These are phyloP conservation scores for Lecanicillium sp. DNA, from an alignment of 2,329 filamentous ascomycete species.

Conservation along the genomic window DNA sequence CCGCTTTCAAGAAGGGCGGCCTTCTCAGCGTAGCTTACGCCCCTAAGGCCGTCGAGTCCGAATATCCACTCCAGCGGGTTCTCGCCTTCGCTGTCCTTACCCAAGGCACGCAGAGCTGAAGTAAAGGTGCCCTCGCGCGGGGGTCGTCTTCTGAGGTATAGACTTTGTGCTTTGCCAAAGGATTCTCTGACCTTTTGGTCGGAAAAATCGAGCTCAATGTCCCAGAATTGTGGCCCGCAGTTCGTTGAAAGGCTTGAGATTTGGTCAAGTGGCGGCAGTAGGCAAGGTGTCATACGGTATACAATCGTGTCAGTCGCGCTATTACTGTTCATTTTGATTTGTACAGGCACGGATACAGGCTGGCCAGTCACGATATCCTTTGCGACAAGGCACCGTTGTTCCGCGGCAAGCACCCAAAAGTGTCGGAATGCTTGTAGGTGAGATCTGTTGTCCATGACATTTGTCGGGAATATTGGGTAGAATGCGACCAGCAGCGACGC, in stretches of 20 bases:
- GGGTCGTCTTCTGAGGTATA: constrained; percentile 65
- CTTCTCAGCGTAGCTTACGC: constrained; percentile 57
- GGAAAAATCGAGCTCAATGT: constrained; percentile 67
- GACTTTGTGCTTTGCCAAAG: constrained; percentile 58
- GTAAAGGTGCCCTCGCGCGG: constrained; percentile 62
- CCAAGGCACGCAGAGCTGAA: constrained; percentile 66
- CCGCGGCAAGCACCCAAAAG: constrained; percentile 91
- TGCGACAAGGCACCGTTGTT: constrained; percentile 79
- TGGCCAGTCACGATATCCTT: constrained; percentile 80
- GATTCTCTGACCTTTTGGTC: constrained; percentile 53
- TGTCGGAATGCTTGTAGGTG: constrained; percentile 95
- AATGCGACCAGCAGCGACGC: constrained; percentile 83
- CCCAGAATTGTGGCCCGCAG: constrained; percentile 65
- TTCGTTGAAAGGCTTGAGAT: constrained; percentile 53
- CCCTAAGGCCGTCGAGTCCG: constrained; percentile 44
- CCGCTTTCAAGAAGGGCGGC: constrained; percentile 49
- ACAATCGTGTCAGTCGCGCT: constrained; percentile 27
- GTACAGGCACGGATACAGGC: constrained; percentile 65
- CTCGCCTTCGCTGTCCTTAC: constrained; percentile 26
- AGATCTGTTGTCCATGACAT: constrained; percentile 86
- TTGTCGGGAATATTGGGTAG: constrained; percentile 85
- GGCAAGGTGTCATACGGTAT: constrained; percentile 46
- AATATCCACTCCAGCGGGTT: constrained; percentile 69
- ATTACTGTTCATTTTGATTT: constrained; percentile 46
- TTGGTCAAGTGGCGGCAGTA: constrained; percentile 56